Conservation (phyloP, 192 early-diverging fungal species). For the Podila verticillata region DNA sequence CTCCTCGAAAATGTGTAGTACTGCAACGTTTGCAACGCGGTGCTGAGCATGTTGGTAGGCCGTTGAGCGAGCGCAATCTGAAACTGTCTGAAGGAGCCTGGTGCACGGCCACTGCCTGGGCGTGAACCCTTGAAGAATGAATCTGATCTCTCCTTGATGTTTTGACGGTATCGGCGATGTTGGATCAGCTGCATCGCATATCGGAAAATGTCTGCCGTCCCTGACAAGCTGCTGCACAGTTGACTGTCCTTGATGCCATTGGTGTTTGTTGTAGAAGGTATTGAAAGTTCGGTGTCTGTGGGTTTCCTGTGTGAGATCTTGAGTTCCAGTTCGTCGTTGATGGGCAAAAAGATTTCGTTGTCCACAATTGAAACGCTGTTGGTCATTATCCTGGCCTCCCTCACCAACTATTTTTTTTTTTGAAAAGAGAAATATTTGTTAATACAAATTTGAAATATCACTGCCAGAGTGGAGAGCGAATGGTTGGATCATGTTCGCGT, state of each 20-base stretch:
- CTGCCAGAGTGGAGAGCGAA: not conserved
- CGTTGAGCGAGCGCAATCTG: constrained; percentile 39
- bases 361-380: constrained; percentile 42
- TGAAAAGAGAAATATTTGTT: not conserved
- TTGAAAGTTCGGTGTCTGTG: not conserved
- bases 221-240: constrained; percentile 6
- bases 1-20: constrained; percentile 32
- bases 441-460: not conserved
- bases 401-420: constrained; percentile 29
- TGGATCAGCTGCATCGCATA: constrained; percentile 39
- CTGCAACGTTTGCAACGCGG: constrained; percentile 28
- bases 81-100: constrained; percentile 42
- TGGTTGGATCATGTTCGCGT: not conserved
- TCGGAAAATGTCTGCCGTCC: constrained; percentile 23
- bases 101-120: constrained; percentile 27
- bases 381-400: constrained; percentile 35
- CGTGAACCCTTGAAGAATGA: constrained; percentile 49
- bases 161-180: constrained; percentile 31
- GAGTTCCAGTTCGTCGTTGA: constrained; percentile 50
- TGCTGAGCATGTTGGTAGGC: constrained; percentile 24
- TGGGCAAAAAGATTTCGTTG: constrained; percentile 38
- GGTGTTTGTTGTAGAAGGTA: not conserved
- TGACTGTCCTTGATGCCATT: not conserved
- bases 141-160: constrained; percentile 42
- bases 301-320: constrained; percentile 33